Evolutionary conservation across 2,329 filamentous ascomycete genomes (phyloP).

Genomic region (Talaromyces rugulosus): DNA sequence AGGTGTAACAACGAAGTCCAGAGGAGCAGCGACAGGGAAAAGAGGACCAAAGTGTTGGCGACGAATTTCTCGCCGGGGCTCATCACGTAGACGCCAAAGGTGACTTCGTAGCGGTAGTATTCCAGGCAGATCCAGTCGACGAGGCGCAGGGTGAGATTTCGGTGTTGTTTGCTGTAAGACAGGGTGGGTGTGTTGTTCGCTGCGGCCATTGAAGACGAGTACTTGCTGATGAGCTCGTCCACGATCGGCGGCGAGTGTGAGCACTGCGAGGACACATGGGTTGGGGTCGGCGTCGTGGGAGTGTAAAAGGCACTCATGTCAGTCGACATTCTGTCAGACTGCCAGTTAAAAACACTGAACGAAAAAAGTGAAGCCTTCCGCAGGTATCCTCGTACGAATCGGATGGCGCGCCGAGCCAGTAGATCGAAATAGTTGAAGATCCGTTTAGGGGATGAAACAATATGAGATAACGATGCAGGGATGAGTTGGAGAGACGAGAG

Average conservation of each 20-base stretch:
- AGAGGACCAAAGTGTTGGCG: conserved; percentile 37
- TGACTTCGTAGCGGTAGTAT: conserved; percentile 47
- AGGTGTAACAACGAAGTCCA: conserved; percentile 37
- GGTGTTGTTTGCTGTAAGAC: conserved; percentile 16
- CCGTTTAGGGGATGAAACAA: not conserved
- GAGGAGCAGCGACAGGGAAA: conserved; percentile 29
- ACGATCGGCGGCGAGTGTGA: conserved; percentile 26
- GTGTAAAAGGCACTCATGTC: conserved; percentile 34
- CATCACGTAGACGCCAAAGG: conserved; percentile 42
- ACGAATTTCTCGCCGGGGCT: conserved; percentile 40
- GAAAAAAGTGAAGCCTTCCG: not conserved
- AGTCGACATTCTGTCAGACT: conserved; percentile 21
- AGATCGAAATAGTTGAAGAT: not conserved
- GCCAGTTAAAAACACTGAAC: not conserved
- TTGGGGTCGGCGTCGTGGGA: conserved; percentile 23
- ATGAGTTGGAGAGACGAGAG: not conserved
- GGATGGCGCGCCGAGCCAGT: not conserved
- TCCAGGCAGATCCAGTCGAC: conserved; percentile 34
- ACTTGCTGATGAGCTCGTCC: conserved; percentile 31
- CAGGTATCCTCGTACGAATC: not conserved
- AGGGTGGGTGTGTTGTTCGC: conserved; percentile 11
- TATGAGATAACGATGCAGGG: not conserved
- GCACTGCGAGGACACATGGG: conserved; percentile 21
- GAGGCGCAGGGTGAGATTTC: conserved; percentile 25
- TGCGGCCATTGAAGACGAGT: conserved; percentile 24